phyloP scores from a whole-genome alignment of 768 basidiomycete genomes.

The Podaxis sp. region DNA sequence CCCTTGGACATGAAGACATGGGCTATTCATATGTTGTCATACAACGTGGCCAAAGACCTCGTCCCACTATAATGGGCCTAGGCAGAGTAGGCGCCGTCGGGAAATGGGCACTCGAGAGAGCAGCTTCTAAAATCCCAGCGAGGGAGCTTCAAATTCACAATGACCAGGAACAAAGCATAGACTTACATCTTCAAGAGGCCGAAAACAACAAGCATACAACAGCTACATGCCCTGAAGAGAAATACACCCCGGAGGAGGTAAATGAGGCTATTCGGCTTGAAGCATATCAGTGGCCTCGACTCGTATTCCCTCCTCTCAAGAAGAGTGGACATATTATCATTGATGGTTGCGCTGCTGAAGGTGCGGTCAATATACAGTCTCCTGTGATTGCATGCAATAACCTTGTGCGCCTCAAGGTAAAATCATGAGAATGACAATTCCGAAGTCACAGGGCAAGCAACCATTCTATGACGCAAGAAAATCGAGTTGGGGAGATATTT shows the following conservation, averaged over 20 bases:
- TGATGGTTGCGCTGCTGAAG: conserved; percentile 82
- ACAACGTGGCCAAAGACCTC: conserved; percentile 70
- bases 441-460: conserved; percentile 95
- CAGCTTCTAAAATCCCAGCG: conserved; percentile 21
- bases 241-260: conserved; percentile 27
- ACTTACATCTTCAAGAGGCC: conserved; percentile 1
- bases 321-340: conserved; percentile 87
- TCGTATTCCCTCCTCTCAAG: conserved; percentile 91
- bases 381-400: background rate
- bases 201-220: background rate
- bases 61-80: conserved; percentile 26
- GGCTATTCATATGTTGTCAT: conserved; percentile 91
- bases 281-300: conserved; percentile 85
- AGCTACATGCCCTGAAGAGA: conserved; percentile 8
- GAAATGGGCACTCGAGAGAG: conserved; percentile 35
- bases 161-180: conserved; percentile 21
- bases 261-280: conserved; percentile 60
- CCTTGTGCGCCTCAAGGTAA: conserved; percentile 51
- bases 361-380: conserved; percentile 33
- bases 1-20: conserved; percentile 79
- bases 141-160: conserved; percentile 39
- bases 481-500: conserved; percentile 89
- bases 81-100: conserved; percentile 56
- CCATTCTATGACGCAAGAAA: conserved; percentile 94
- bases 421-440: conserved; percentile 87